Percentiles rank a stretch among this genome's conserved stretches.
phyloP scores from a whole-genome alignment of 2,329 filamentous ascomycete genomes.

The Xylariaceae sp. region DNA sequence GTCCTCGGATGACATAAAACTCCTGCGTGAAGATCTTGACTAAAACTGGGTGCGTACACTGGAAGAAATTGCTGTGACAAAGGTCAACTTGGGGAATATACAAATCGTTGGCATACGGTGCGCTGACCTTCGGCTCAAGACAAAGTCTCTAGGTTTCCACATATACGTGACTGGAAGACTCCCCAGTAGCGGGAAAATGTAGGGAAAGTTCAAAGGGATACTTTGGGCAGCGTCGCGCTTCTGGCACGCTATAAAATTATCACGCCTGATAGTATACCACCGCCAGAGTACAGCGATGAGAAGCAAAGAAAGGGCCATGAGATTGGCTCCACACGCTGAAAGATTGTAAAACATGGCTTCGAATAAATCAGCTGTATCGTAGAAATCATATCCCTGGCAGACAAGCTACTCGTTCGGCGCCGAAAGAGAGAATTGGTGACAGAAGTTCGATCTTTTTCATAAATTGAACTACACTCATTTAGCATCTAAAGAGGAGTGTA shows the following conservation, averaged over 20 bases:
- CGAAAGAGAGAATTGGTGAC: neutral
- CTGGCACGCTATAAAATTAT: constrained; percentile 2
- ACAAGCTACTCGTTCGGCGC: neutral
- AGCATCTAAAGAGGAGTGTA: too few species aligned
- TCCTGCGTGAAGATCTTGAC: constrained; percentile 35
- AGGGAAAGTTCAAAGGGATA: constrained; percentile 31
- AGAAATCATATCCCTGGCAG: neutral
- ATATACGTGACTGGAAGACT: constrained; percentile 34
- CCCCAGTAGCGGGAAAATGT: constrained; percentile 33
- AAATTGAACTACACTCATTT: too few species aligned
- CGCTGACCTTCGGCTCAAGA: constrained; percentile 31
- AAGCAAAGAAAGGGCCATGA: constrained; percentile 24
- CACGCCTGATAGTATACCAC: constrained; percentile 19
- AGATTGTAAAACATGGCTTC: constrained; percentile 18
- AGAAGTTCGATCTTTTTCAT: neutral
- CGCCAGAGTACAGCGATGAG: constrained; percentile 24
- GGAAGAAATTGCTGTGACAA: constrained; percentile 34
- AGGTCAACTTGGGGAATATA: too few species aligned
- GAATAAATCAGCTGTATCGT: neutral
- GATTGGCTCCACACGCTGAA: constrained; percentile 1
- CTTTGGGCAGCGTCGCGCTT: constrained; percentile 19
- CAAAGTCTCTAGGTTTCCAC: constrained; percentile 31
- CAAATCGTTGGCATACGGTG: neutral
- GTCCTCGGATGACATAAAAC: constrained; percentile 33
- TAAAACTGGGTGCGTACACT: constrained; percentile 27